These are phyloP conservation scores for Salvia miltiorrhiza DNA, from an alignment of 257 asterid species.

Conservation along the genomic window DNA sequence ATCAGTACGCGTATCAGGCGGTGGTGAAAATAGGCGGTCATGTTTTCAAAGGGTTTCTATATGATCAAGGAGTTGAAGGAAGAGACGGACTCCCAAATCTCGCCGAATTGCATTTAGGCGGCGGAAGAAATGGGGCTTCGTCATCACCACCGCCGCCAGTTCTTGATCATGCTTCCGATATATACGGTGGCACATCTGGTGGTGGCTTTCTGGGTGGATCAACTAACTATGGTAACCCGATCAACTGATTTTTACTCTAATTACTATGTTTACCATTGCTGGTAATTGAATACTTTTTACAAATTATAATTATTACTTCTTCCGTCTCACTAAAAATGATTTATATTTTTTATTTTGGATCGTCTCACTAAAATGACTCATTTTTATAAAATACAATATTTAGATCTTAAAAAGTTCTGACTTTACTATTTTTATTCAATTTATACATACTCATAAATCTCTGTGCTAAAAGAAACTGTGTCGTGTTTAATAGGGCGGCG, in stretches of 20 bases:
- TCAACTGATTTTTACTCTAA: conserved; percentile 29
- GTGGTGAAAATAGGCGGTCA: conserved; percentile 72
- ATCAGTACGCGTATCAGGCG: conserved; percentile 73
- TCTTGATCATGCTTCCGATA: conserved; percentile 30
- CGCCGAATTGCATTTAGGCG: conserved; percentile 65
- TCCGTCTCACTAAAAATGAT: no score
- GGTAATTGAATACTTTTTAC: no score
- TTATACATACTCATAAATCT: no score
- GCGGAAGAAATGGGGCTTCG: conserved; percentile 24
- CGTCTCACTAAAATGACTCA: no score
- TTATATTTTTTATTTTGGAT: no score
- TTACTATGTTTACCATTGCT: not conserved
- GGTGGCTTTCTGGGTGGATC: conserved; percentile 60
- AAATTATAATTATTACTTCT: no score
- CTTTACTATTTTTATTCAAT: no score
- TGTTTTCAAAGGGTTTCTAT: conserved; percentile 70
- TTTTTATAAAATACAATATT: no score
- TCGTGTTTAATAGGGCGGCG: no score
- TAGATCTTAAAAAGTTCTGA: no score
- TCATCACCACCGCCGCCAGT: conserved; percentile 22
- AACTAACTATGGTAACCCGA: conserved; percentile 37
- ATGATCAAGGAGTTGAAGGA: conserved; percentile 64
- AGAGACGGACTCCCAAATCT: conserved; percentile 48
- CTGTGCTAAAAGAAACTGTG: no score
- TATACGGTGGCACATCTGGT: conserved; percentile 30